These are phyloP conservation scores for Ustilago shanxiensis DNA, from an alignment of 1,284 basidiomycete species.

Conservation along the genomic window DNA sequence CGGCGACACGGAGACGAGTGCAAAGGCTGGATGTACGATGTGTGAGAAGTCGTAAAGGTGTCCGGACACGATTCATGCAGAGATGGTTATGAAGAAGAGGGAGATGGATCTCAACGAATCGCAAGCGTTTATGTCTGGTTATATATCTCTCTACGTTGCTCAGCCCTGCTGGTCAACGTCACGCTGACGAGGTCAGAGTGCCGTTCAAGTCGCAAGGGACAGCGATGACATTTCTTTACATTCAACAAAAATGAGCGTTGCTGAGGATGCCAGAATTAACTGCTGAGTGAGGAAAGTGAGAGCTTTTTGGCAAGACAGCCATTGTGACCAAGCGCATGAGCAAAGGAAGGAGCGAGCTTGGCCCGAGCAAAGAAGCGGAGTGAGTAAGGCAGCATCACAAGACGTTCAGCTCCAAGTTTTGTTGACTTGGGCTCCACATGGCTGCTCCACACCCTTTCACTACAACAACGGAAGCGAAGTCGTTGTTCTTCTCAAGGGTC, in stretches of 20 bases:
- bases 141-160: too few relatives aligned
- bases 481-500: background rate
- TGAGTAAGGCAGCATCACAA: background rate
- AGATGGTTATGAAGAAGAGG: background rate
- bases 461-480: background rate
- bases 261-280: background rate
- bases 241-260: background rate
- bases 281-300: constrained; percentile 10
- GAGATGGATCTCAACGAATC: background rate
- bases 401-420: background rate
- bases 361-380: background rate
- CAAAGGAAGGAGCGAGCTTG: background rate
- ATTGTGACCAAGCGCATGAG: background rate
- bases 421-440: constrained; percentile 18
- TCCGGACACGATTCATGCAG: constrained; percentile 9
- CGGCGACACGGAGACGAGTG: background rate
- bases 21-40: background rate
- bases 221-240: background rate
- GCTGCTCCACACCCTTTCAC: background rate
- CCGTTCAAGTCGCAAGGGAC: too few relatives aligned
- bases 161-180: too few relatives aligned
- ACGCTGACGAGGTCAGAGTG: background rate
- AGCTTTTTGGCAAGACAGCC: background rate
- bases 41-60: constrained; percentile 2
- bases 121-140: too few relatives aligned